Evolutionary conservation across 169 alveolate species (phyloP), one percentile per base, ranked within the genome.

Genomic region (Cystoisospora suis): DNA sequence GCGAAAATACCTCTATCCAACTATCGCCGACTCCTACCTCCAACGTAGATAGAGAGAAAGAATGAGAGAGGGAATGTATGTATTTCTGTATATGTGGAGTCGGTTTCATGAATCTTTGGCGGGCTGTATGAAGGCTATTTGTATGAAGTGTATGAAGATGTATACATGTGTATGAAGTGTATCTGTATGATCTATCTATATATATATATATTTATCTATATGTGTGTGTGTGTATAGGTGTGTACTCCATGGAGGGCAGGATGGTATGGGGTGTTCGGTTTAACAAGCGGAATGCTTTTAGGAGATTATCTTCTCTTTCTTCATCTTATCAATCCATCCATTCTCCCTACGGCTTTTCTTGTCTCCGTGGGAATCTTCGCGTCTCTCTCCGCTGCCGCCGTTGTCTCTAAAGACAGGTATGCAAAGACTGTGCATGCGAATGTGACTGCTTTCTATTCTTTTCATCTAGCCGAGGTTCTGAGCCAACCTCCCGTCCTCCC

Each of bases 331-430:
- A 80, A 80, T 32, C 86, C 91, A 3, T 59, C 47, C 12, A 80
- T 87, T 23, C 38, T 87, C 15, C 91, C 91, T 23, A 58, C 91
- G 20, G 91, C 91, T 7, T 87, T 87, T 77, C 47, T 87, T 5
- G 87, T 80, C 12, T 87, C 91, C 53, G 81, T 87, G 46, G 91
- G 81, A 9, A 32, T 87, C 75, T 87, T 87, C 91, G 61, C 61
- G 58, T 87, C 86, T 27, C 80, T 87, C 61, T 87, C 91, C 23
- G 91, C 91, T 6, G 91, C 91, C 7, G 91, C 91, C 3, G 61
- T 87, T 34, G 72, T 87, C 34, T 53, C 91, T 59, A 69, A 72
- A 17, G 75, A 87, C 45, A 45, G 91, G 91, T 49, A n/a, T 53
- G 65, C 65, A 23, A 15, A 53, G 29, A 12, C 29, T 53, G 65